Base-by-base conservation (phyloP, 1,284 basidiomycete species). In the Pseudozyma tsukubaensis region DNA sequence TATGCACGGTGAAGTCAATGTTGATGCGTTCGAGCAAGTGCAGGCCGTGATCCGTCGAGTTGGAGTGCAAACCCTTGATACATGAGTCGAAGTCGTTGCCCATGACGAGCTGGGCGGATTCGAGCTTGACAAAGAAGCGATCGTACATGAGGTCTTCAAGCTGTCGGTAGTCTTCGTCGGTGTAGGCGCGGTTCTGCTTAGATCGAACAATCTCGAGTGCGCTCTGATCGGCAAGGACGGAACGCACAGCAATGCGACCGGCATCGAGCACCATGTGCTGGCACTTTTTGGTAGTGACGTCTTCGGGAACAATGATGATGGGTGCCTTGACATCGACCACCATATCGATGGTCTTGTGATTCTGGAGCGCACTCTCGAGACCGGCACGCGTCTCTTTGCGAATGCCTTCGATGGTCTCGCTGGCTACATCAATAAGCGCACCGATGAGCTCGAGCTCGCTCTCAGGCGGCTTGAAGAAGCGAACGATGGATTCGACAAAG, bases 61-160 rank as follows among this genome's bases (percentile, higher is more conserved):
- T 93, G 92, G 18, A 89, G 86, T 66, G 56, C 9, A 84, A 56
- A n/a, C 81, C 78, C 14, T 68, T 53, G 69, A 94, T 89, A 84
- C 94, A 97, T 3, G 91, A 89, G 66, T 93, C 88, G 40, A 98
- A 87, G 78, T 92, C 91, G 67, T 92, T 89, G 11, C 97, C 97
- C 69, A 99, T 89, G 60, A 99, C 88, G 61, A 99, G 93, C 93
- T 97, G 79, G 6, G 96, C 94, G 43, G 92, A 91, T 80, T 96
- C 89, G 19, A 99, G 88, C 73, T 90, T 91, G 56, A 99, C 88
- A 16, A 89, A 89, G 79, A 97, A 88, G 78, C 92, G 92, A 86
- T 99, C 97, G 83, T 99, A 99, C 94, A 99, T 97, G 64, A 99
- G 87, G 3, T 92, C 91, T 85, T 99, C 94, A 32, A 99, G 88